These are phyloP conservation scores for Spironucleus salmonicida DNA, from an alignment of 208 protist species.

Conservation along the genomic window DNA sequence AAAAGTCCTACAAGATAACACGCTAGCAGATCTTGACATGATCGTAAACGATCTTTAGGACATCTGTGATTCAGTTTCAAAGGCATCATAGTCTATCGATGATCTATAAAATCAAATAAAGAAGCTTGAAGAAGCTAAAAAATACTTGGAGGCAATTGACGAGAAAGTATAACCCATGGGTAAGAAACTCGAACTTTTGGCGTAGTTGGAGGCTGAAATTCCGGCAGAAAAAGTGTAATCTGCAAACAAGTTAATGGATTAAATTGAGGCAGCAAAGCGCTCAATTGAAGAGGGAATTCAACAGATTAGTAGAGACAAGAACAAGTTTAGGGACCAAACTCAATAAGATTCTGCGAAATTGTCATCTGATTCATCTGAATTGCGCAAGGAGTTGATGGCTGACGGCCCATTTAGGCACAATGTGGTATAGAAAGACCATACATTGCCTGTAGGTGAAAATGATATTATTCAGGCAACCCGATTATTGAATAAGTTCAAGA, in stretches of 20 bases:
- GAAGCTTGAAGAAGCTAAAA: background rate
- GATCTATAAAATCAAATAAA: constrained; percentile 7
- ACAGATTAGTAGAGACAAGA: background rate
- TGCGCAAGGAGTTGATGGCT: too few species aligned
- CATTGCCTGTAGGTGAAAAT: too few species aligned
- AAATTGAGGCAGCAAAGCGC: background rate
- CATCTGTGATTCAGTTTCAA: background rate
- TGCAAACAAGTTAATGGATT: background rate
- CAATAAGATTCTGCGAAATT: background rate
- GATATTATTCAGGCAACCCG: constrained; percentile 1
- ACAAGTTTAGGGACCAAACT: background rate
- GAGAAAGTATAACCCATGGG: background rate
- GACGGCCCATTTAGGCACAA: too few species aligned
- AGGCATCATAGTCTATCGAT: background rate
- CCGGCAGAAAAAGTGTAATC: background rate
- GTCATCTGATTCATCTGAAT: too few species aligned
- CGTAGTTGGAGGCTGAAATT: constrained; percentile 12
- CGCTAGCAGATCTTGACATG: background rate
- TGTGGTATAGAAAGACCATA: too few species aligned
- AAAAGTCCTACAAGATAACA: background rate
- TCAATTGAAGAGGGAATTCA: background rate
- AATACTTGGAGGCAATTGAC: background rate
- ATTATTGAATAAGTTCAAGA: background rate
- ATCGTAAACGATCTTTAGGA: background rate
- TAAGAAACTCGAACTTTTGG: background rate